These are phyloP conservation scores for Rhodofomes roseus DNA, from an alignment of 1,284 basidiomycete genomes.

Conservation along the genomic window DNA sequence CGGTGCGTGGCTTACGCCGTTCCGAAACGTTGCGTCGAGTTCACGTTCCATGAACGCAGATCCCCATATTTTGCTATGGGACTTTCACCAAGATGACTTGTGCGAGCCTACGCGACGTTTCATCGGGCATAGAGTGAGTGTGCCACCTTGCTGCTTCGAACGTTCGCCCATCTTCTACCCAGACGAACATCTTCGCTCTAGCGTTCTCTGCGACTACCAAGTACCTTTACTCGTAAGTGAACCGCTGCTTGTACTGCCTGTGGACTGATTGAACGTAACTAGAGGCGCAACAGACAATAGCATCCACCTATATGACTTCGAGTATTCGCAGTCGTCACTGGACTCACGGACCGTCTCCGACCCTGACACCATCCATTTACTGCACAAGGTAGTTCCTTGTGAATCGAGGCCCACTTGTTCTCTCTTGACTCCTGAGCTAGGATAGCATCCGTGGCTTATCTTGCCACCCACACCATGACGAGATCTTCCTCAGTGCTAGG, in stretches of 20 bases:
- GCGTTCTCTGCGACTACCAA: slow-evolving; percentile 63
- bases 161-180: not conserved
- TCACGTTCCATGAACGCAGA: slow-evolving; percentile 45
- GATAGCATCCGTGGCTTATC: slow-evolving; percentile 60
- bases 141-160: not conserved
- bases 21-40: too few species aligned
- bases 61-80: slow-evolving; percentile 59
- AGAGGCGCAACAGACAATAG: slow-evolving; percentile 63
- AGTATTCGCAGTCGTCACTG: slow-evolving; percentile 19
- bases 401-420: too few species aligned
- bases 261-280: slow-evolving; percentile 2
- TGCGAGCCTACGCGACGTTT: slow-evolving; percentile 42
- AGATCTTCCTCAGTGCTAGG: slow-evolving; percentile 66
- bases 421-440: slow-evolving; percentile 29
- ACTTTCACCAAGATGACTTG: slow-evolving; percentile 64
- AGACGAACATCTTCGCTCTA: slow-evolving; percentile 68
- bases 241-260: not conserved
- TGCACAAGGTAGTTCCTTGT: not conserved
- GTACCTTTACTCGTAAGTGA: slow-evolving; percentile 63
- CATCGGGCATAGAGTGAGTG: slow-evolving; percentile 45
- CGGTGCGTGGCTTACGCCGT: slow-evolving; percentile 36
- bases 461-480: slow-evolving; percentile 60
- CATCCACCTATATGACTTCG: slow-evolving; percentile 56
- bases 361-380: slow-evolving; percentile 19
- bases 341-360: slow-evolving; percentile 12